These are phyloP conservation scores for Akanthomyces muscarius DNA, from an alignment of 2,329 filamentous ascomycete genomes.

Conservation along the genomic window DNA sequence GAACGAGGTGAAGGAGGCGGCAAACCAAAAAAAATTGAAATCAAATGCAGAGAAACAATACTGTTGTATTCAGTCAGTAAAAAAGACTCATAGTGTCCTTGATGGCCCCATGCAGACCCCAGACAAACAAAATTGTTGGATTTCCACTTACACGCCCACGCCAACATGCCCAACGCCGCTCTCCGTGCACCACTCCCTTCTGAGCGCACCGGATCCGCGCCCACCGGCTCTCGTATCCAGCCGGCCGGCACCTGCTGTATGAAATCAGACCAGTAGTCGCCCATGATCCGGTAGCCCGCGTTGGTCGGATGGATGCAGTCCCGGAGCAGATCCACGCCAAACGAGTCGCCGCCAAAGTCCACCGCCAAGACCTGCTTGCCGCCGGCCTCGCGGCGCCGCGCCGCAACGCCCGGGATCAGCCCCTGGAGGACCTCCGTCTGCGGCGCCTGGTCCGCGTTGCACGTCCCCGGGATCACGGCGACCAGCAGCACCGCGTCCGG, in stretches of 20 bases:
- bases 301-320: constrained; percentile 26
- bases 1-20: too few species aligned
- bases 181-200: neutral
- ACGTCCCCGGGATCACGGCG: neutral
- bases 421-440: neutral
- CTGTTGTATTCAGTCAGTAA: neutral
- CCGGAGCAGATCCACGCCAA: neutral
- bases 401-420: neutral
- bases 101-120: neutral
- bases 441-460: neutral
- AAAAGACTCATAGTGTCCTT: neutral
- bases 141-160: neutral
- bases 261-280: constrained; percentile 25
- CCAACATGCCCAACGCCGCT: neutral
- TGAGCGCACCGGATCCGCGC: constrained; percentile 8
- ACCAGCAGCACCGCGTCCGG: neutral
- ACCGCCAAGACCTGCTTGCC: neutral
- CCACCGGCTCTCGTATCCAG: constrained; percentile 22
- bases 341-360: neutral
- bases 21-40: too few species aligned
- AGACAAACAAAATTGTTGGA: too few species aligned
- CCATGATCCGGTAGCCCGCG: constrained; percentile 21
- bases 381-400: neutral
- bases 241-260: constrained; percentile 22
- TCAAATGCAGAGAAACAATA: neutral